phyloP scores from a whole-genome alignment of 83 land plant species.

The Larix sibirica region DNA sequence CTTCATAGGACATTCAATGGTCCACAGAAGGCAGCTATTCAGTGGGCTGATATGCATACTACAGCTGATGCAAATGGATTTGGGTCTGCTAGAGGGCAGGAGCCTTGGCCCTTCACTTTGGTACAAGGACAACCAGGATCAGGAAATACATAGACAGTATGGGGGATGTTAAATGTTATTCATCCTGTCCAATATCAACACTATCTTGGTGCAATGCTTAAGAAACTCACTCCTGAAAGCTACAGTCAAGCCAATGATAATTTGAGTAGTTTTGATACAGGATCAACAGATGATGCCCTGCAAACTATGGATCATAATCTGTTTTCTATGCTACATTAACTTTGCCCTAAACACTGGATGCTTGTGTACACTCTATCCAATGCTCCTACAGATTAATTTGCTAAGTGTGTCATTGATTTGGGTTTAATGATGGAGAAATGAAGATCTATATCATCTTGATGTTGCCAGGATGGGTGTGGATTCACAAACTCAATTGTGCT shows the following conservation, averaged over 20 bases:
- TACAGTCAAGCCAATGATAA: conserved; percentile 54
- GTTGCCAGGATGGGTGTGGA: conserved; percentile 98
- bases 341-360: conserved; percentile 99
- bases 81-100: conserved; percentile 58
- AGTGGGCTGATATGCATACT: conserved; percentile 99
- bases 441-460: conserved; percentile 91
- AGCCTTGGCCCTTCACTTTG: conserved; percentile 97
- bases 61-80: conserved; percentile 78
- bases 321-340: conserved; percentile 87
- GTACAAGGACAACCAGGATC: conserved; percentile 99
- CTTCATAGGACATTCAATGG: conserved; percentile 78
- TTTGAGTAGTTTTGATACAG: conserved; percentile 48
- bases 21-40: conserved; percentile 92
- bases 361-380: conserved; percentile 99
- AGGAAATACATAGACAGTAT: conserved; percentile 98
- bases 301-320: conserved; percentile 95
- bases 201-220: conserved; percentile 88
- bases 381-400: conserved; percentile 90
- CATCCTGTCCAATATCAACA: conserved; percentile 99
- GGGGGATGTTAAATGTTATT: conserved; percentile 99
- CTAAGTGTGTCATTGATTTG: conserved; percentile 46
- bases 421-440: conserved; percentile 99
- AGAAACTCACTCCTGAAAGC: conserved; percentile 97
- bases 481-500: conserved; percentile 90
- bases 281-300: conserved; percentile 95